These are phyloP conservation scores for Cordyceps farinosa DNA, from an alignment of 2,329 filamentous ascomycete genomes.

Conservation along the genomic window DNA sequence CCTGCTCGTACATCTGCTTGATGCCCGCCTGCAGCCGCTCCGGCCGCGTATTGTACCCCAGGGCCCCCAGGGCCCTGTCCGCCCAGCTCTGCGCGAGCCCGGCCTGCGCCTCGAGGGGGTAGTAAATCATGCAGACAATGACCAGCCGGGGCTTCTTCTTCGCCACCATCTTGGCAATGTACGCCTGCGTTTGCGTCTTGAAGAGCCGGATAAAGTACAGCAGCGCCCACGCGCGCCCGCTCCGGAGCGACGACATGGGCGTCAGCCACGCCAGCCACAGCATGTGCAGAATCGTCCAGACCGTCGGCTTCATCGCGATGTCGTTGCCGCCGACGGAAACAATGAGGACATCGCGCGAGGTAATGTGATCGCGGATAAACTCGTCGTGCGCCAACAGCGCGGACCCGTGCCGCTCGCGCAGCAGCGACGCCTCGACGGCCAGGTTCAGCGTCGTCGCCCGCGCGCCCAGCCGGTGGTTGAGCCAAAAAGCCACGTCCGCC, in stretches of 20 bases:
- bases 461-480: slow-evolving; percentile 11
- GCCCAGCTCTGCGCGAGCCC: slow-evolving; percentile 10
- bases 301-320: slow-evolving; percentile 11
- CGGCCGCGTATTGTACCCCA: slow-evolving; percentile 11
- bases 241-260: slow-evolving; percentile 12
- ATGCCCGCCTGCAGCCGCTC: slow-evolving; percentile 11
- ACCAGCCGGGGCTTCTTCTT: slow-evolving; percentile 1
- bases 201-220: slow-evolving; percentile 7
- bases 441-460: slow-evolving; percentile 11
- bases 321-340: slow-evolving; percentile 16
- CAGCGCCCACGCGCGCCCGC: slow-evolving; percentile 9
- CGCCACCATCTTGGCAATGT: neutral
- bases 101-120: slow-evolving; percentile 5
- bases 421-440: slow-evolving; percentile 11
- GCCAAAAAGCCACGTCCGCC: slow-evolving; percentile 11
- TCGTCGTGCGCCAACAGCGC: slow-evolving; percentile 5
- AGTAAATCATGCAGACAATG: slow-evolving; percentile 16
- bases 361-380: slow-evolving; percentile 11
- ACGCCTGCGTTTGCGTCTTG: neutral
- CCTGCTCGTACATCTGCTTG: slow-evolving; percentile 10
- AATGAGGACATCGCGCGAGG: neutral
- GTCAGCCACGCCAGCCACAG: slow-evolving; percentile 14
- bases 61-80: slow-evolving; percentile 1
- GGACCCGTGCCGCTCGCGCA: neutral
- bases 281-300: slow-evolving; percentile 5